phyloP scores from a whole-genome alignment of 805 yeast species.

The Torulaspora maleeae region DNA sequence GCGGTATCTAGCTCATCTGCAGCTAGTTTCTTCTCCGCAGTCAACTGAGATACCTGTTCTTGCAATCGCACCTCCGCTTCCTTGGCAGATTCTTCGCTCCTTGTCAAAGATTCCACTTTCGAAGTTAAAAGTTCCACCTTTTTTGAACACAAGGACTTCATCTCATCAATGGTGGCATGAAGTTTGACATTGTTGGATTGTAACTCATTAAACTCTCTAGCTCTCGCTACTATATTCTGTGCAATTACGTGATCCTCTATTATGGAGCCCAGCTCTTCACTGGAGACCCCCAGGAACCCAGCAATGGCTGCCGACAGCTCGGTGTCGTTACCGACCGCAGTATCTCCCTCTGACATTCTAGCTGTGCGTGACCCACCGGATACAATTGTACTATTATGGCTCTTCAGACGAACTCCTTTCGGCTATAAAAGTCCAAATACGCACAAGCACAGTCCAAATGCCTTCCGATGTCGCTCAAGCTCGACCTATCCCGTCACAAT shows the following conservation, averaged over 20 bases:
- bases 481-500: background rate
- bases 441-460: background rate
- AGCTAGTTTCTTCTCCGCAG: slow-evolving; percentile 13
- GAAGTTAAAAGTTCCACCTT: slow-evolving; percentile 34
- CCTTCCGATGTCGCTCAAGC: background rate
- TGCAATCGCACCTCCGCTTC: slow-evolving; percentile 21
- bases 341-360: slow-evolving; percentile 7
- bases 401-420: background rate
- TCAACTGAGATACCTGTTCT: slow-evolving; percentile 20
- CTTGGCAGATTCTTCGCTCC: slow-evolving; percentile 22
- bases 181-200: slow-evolving; percentile 38
- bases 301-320: slow-evolving; percentile 24
- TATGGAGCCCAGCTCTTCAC: slow-evolving; percentile 15
- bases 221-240: slow-evolving; percentile 14
- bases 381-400: background rate
- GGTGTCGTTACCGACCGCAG: background rate
- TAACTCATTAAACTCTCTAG: slow-evolving; percentile 36
- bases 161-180: slow-evolving; percentile 41
- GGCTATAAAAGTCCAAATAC: background rate
- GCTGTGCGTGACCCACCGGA: background rate
- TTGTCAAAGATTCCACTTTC: slow-evolving; percentile 27
- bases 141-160: slow-evolving; percentile 34
- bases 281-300: slow-evolving; percentile 36
- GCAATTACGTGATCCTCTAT: slow-evolving; percentile 1
- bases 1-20: slow-evolving; percentile 8